Base-by-base conservation (phyloP, 2,329 filamentous ascomycete genomes). In the Byssothecium circinans region DNA sequence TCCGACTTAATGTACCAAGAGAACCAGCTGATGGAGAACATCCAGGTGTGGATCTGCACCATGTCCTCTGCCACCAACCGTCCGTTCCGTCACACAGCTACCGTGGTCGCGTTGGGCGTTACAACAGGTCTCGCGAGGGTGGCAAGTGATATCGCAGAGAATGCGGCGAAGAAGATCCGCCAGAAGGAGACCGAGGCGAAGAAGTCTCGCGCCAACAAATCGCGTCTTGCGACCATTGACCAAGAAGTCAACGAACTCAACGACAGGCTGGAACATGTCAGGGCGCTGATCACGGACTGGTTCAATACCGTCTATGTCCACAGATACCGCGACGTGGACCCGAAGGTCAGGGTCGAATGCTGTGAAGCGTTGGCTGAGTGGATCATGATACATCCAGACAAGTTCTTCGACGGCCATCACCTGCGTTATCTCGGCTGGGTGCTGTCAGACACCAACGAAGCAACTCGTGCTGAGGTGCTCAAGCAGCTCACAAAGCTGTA, bases 401-500 rank as follows among this genome's bases (percentile, higher is more conserved):
- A 89, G 37, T 99, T 96, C 73, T 89, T 96, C 69, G 89, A 96
- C 56, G 90, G 90, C 1, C 81, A 87, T 58, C 96, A 96, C 72
- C 77, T 99, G 41, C 86, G 94, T 51, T 99, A 99, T 64, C 78
- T 99, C 5, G 94, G 94, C 43, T 99, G 94, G 94, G 86, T 96
- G 64, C 79, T 99, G 23, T 96, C 91, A 4, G 94, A 99, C 67
- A 81, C 85, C 3, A 80, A 85, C 50, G 78, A 85, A 1, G 75
- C 84, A 8, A 91, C 89, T 18, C 83, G 94, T 44, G 81, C 86
- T n/a, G 91, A 96, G 68, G 90, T 95, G 2, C 74, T 99, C 34
- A 89, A 85, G 62, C 91, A 97, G 69, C 78, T 99, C 12, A 79
- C 83, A 18, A 85, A 82, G 47, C 80, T 99, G 4, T 92, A 95